Evolutionary conservation across 2,329 filamentous ascomycete genomes (phyloP).

Genomic region (Ophiocordyceps unilateralis): DNA sequence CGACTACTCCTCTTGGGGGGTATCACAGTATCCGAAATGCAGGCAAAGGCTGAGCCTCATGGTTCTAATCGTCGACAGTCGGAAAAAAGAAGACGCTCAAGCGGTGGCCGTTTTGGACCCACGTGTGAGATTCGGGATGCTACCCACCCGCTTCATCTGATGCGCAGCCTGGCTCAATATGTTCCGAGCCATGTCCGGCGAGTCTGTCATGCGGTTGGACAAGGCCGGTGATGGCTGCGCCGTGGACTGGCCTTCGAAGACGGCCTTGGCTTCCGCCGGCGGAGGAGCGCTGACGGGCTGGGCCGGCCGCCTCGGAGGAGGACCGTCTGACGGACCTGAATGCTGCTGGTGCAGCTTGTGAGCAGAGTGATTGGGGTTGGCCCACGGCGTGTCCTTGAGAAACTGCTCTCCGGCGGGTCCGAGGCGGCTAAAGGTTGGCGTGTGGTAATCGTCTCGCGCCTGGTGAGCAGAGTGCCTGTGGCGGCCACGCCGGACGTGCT

Average conservation of each 20-base stretch:
- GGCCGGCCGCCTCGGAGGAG: conserved; percentile 7
- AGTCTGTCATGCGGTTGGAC: conserved; percentile 17
- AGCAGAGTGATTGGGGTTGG: conserved; percentile 68
- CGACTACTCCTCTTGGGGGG: conserved; percentile 11
- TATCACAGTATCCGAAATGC: conserved; percentile 20
- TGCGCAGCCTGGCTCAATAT: conserved; percentile 14
- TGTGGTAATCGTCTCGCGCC: conserved; percentile 22
- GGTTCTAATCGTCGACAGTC: conserved; percentile 1
- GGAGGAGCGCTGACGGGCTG: conserved; percentile 6
- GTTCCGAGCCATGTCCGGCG: conserved; percentile 25
- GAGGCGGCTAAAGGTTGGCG: conserved; percentile 29
- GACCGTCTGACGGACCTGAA: conserved; percentile 9
- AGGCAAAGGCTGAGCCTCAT: conserved; percentile 6
- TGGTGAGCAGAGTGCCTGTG: conserved; percentile 18
- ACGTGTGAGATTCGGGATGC: conserved; percentile 13
- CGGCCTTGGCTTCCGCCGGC: conserved; percentile 8
- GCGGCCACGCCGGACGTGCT: conserved; percentile 18
- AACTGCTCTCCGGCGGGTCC: conserved; percentile 70
- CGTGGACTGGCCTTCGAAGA: conserved; percentile 7
- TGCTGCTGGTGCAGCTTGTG: conserved; percentile 33
- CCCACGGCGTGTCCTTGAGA: conserved; percentile 80
- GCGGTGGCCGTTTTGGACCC: conserved; percentile 18
- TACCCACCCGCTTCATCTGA: conserved; percentile 16
- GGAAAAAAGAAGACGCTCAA: conserved; percentile 6
- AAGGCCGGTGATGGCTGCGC: conserved; percentile 12